These are phyloP conservation scores for Ophiosphaerella narmari DNA, from an alignment of 2,329 filamentous ascomycete genomes.

Conservation along the genomic window DNA sequence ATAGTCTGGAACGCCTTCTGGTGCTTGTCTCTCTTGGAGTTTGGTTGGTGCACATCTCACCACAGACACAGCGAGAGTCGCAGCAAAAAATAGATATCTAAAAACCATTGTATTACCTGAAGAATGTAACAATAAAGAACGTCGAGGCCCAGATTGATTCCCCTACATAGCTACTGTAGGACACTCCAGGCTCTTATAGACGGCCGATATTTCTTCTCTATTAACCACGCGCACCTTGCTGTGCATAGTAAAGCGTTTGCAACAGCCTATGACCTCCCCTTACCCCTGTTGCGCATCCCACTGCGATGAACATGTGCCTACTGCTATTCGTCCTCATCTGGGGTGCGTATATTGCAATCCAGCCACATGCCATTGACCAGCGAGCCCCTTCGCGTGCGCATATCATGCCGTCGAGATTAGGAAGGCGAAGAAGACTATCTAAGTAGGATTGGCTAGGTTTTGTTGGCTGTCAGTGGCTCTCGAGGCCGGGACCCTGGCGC, in stretches of 20 bases:
- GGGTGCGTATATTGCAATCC: conserved; percentile 2
- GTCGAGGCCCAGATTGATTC: neutral
- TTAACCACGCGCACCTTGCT: neutral
- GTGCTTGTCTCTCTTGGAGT: conserved; percentile 25
- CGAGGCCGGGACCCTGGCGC: conserved; percentile 7
- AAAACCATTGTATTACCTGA: conserved; percentile 14
- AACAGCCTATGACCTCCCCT: conserved; percentile 1
- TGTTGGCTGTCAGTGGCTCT: conserved; percentile 8
- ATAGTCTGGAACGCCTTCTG: conserved; percentile 40
- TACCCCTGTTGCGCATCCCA: conserved; percentile 2
- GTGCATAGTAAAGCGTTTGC: neutral
- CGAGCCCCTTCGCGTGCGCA: conserved; percentile 7
- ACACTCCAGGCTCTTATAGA: conserved; percentile 5
- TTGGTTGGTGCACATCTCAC: conserved; percentile 23
- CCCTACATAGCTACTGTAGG: neutral
- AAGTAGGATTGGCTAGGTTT: conserved; percentile 14
- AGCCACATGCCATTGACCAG: conserved; percentile 5
- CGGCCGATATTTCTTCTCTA: neutral
- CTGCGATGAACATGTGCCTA: neutral
- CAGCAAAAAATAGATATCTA: conserved; percentile 9
- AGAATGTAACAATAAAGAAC: conserved; percentile 1
- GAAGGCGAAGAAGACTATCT: conserved; percentile 1
- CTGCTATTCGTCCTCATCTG: conserved; percentile 1
- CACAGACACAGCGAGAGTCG: conserved; percentile 15
- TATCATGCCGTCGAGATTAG: conserved; percentile 4